These are phyloP conservation scores for Plasmodium cynomolgi DNA, from an alignment of 169 alveolate genomes.

Conservation along the genomic window DNA sequence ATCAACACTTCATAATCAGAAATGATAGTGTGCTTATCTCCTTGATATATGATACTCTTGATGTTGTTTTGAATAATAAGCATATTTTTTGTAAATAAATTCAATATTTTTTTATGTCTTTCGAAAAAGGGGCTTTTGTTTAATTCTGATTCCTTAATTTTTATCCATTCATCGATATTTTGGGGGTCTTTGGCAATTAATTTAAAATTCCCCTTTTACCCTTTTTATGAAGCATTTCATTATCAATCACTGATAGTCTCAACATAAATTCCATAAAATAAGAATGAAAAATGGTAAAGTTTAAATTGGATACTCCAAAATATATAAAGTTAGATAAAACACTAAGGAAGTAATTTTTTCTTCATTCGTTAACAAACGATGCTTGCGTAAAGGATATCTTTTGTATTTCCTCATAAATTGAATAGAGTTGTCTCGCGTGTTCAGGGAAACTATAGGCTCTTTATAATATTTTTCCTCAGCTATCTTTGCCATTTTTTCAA, in stretches of 20 bases:
- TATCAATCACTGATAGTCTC: slow-evolving; percentile 76
- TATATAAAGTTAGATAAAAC: slow-evolving; percentile 82
- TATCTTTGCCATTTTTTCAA: slow-evolving; percentile 74
- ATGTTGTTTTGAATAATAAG: slow-evolving; percentile 69
- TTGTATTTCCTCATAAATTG: slow-evolving; percentile 75
- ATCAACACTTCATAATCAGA: slow-evolving; percentile 68
- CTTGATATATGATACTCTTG: slow-evolving; percentile 40
- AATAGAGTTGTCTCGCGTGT: slow-evolving; percentile 70
- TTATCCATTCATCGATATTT: slow-evolving; percentile 61
- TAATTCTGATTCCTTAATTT: slow-evolving; percentile 59
- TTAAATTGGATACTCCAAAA: slow-evolving; percentile 83
- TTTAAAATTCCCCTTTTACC: slow-evolving; percentile 75
- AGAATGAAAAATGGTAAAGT: slow-evolving; percentile 84
- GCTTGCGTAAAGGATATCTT: slow-evolving; percentile 30
- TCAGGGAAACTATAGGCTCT: slow-evolving; percentile 77
- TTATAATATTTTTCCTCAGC: slow-evolving; percentile 75
- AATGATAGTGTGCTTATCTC: slow-evolving; percentile 66
- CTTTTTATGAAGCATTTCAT: slow-evolving; percentile 75
- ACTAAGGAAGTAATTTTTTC: slow-evolving; percentile 81
- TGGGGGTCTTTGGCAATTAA: slow-evolving; percentile 69
- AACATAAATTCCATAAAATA: slow-evolving; percentile 79
- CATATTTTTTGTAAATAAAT: slow-evolving; percentile 50
- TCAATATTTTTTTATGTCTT: slow-evolving; percentile 68
- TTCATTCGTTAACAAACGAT: slow-evolving; percentile 51
- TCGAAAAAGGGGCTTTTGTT: slow-evolving; percentile 56